phyloP scores from a whole-genome alignment of 768 basidiomycete genomes.

The Lentinus brumalis region DNA sequence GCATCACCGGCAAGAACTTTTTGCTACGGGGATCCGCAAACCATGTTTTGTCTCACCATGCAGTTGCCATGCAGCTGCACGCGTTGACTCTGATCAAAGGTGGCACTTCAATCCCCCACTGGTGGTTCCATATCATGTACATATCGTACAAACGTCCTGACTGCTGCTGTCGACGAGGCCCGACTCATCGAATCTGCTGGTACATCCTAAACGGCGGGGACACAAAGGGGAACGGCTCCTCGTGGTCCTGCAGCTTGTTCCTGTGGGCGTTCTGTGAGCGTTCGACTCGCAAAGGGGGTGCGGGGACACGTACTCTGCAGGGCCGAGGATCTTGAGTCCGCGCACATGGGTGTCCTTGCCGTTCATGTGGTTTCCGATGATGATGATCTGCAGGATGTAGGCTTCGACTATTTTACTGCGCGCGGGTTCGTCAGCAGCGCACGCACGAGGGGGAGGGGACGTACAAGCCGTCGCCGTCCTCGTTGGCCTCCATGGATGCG shows the following conservation, averaged over 20 bases:
- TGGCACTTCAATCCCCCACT: too few species aligned
- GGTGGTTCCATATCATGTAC: too few species aligned
- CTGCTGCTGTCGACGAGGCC: conserved; percentile 17
- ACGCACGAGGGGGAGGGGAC: conserved; percentile 27
- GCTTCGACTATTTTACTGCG: conserved; percentile 83
- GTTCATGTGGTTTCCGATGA: conserved; percentile 94
- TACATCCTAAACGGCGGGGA: conserved; percentile 72
- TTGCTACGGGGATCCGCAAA: too few species aligned
- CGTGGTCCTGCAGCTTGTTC: conserved; percentile 38
- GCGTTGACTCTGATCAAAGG: too few species aligned
- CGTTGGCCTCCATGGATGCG: conserved; percentile 75
- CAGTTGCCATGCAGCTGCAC: too few species aligned
- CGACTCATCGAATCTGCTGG: conserved; percentile 65
- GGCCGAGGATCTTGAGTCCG: conserved; percentile 85
- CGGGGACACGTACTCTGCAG: conserved; percentile 62
- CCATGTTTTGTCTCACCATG: too few species aligned
- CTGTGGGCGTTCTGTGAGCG: background rate
- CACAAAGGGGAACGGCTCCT: conserved; percentile 75
- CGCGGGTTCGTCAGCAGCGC: background rate
- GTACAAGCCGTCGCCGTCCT: conserved; percentile 80
- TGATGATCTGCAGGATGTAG: conserved; percentile 87
- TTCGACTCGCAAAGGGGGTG: background rate
- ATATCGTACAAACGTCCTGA: background rate
- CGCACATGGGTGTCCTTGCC: conserved; percentile 99
- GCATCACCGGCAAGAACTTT: too few species aligned